Percentiles rank a stretch among this genome's conserved stretches.
These are phyloP conservation scores for Gossypium anomalum DNA, from an alignment of 345 rosid species.

Conservation along the genomic window DNA sequence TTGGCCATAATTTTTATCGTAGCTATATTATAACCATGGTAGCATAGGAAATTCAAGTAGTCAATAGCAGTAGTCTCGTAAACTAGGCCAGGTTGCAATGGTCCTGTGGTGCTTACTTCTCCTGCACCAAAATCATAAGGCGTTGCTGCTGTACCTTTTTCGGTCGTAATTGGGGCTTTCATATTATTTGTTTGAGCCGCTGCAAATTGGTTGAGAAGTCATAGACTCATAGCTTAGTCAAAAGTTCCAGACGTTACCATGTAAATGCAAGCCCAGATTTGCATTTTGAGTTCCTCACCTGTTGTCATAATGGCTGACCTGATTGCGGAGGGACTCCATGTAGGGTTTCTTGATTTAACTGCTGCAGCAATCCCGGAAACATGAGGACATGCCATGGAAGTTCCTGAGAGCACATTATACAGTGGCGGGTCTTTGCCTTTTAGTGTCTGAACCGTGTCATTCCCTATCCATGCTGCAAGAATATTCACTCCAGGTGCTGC, in stretches of 20 bases:
- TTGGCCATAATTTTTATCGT: slow-evolving; percentile 40
- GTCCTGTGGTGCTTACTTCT: slow-evolving; percentile 45
- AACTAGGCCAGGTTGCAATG: slow-evolving; percentile 59
- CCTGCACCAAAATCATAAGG: slow-evolving; percentile 70
- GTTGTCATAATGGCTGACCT: slow-evolving; percentile 86
- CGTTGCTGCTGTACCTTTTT: slow-evolving; percentile 56
- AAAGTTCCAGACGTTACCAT: background rate
- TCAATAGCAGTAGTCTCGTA: slow-evolving; percentile 59
- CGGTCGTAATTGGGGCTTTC: slow-evolving; percentile 46
- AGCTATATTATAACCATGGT: slow-evolving; percentile 42
- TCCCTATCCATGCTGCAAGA: slow-evolving; percentile 77
- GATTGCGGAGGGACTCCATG: slow-evolving; percentile 62
- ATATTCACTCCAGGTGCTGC: slow-evolving; percentile 74
- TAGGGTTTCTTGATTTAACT: slow-evolving; percentile 54
- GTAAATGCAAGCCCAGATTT: background rate
- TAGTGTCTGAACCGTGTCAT: slow-evolving; percentile 31
- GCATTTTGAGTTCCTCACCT: slow-evolving; percentile 30
- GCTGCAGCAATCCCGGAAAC: slow-evolving; percentile 61
- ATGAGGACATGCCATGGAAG: slow-evolving; percentile 85
- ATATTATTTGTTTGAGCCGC: slow-evolving; percentile 56
- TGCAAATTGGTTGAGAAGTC: slow-evolving; percentile 19
- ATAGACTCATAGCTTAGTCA: slow-evolving; percentile 1
- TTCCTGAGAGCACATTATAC: slow-evolving; percentile 62
- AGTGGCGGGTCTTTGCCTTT: slow-evolving; percentile 40
- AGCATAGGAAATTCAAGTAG: slow-evolving; percentile 71